Conservation (phyloP, 768 basidiomycete genomes). For the Trichaptum fuscoviolaceum region DNA sequence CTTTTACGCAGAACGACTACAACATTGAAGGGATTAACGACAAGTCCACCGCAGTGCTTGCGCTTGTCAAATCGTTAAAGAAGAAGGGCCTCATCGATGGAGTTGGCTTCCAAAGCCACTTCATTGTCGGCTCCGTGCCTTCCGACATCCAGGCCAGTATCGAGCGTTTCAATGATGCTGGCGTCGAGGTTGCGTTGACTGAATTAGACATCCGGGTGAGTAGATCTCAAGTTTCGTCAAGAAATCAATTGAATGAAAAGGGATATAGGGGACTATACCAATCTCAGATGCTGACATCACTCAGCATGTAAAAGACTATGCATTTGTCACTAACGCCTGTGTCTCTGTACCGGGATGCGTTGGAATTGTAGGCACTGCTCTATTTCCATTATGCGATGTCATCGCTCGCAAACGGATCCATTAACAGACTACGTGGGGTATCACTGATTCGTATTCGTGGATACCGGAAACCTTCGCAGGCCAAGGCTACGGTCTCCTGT, state of each 20-base stretch:
- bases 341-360: too few species aligned
- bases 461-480: neutral
- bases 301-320: slow-evolving; percentile 6
- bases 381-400: too few species aligned
- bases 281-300: neutral
- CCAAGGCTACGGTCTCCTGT: neutral
- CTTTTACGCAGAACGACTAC: slow-evolving; percentile 5
- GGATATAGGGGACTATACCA: slow-evolving; percentile 1
- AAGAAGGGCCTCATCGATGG: neutral
- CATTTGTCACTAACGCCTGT: slow-evolving; percentile 3
- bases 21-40: slow-evolving; percentile 6
- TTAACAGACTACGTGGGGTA: too few species aligned
- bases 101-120: slow-evolving; percentile 2
- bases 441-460: neutral
- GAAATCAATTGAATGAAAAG: neutral
- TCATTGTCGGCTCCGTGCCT: slow-evolving; percentile 5
- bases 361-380: too few species aligned
- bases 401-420: neutral
- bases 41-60: slow-evolving; percentile 5
- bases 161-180: slow-evolving; percentile 6
- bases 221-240: too few species aligned
- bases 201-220: neutral
- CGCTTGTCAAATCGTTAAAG: slow-evolving; percentile 2
- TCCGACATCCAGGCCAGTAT: slow-evolving; percentile 3
- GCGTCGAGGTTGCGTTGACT: slow-evolving; percentile 7